A percentile compares a stretch with the other conserved stretches of the same genome.
Evolutionary conservation across 768 basidiomycete species (phyloP).

Genomic region (Xerocomus spinulosus): DNA sequence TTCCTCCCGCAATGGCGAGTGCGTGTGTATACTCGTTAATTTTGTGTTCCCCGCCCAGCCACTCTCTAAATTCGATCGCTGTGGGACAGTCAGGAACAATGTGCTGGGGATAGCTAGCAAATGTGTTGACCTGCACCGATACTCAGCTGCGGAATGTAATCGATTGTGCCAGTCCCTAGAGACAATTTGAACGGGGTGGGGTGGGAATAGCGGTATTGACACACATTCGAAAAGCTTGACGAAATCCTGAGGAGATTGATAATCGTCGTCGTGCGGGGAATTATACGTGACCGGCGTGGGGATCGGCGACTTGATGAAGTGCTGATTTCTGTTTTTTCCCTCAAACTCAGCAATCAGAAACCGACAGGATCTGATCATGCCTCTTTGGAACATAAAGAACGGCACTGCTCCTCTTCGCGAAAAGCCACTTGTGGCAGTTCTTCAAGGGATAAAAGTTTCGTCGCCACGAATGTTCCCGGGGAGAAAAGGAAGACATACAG

Average conservation of each 20-base stretch:
- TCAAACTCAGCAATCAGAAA: not conserved
- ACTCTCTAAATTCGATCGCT: conserved; percentile 71
- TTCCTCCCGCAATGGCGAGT: conserved; percentile 66
- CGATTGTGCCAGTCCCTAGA: conserved; percentile 62
- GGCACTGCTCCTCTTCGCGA: conserved; percentile 60
- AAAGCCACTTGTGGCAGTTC: conserved; percentile 89
- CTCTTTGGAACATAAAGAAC: conserved; percentile 69
- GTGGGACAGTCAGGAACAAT: conserved; percentile 4
- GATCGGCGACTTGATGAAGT: conserved; percentile 53
- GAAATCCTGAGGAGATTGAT: conserved; percentile 35
- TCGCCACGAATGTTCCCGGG: not conserved
- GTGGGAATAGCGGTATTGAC: not conserved
- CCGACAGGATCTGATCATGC: conserved; percentile 27
- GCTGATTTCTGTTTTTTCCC: conserved; percentile 50
- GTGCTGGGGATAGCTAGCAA: not conserved
- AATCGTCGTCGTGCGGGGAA: conserved; percentile 39
- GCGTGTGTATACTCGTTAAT: conserved; percentile 69
- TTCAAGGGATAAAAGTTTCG: conserved; percentile 23
- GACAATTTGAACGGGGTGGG: not conserved
- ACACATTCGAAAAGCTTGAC: conserved; percentile 47
- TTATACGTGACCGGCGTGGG: conserved; percentile 53
- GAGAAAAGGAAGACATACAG: conserved; percentile 40
- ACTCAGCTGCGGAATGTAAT: conserved; percentile 50
- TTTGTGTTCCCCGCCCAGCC: conserved; percentile 69
- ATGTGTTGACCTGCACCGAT: conserved; percentile 43